These are phyloP conservation scores for Plasmodium ovale DNA, from an alignment of 169 alveolate genomes.

Conservation along the genomic window DNA sequence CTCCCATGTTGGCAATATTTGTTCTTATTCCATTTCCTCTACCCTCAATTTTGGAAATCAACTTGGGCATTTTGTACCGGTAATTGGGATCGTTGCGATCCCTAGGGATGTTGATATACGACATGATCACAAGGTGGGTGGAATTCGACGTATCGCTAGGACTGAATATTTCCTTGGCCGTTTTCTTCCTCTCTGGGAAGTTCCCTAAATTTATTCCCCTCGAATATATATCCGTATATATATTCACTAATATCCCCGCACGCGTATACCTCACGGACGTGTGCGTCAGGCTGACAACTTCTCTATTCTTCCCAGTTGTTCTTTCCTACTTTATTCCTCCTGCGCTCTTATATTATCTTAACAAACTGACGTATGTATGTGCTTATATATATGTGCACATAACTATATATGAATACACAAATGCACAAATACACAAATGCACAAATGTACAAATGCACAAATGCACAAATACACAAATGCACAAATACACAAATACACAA, in stretches of 20 bases:
- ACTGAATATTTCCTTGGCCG: no score
- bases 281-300: no score
- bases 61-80: constrained; percentile 97
- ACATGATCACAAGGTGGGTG: constrained; percentile 78
- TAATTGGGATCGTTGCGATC: constrained; percentile 96
- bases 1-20: constrained; percentile 97
- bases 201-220: no score
- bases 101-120: constrained; percentile 94
- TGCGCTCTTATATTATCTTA: not conserved
- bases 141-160: no score
- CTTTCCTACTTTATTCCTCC: not conserved
- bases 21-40: constrained; percentile 98
- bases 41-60: constrained; percentile 94
- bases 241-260: no score
- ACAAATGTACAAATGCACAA: no score
- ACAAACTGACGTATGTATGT: not conserved
- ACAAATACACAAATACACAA: no score
- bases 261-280: no score
- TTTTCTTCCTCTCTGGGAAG: no score
- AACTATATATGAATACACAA: not conserved
- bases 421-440: not conserved
- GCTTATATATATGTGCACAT: not conserved
- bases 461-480: no score
- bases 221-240: no score
- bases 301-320: no score